Conservation (phyloP, 179 eudicot species). For the Vitellaria paradoxa region DNA sequence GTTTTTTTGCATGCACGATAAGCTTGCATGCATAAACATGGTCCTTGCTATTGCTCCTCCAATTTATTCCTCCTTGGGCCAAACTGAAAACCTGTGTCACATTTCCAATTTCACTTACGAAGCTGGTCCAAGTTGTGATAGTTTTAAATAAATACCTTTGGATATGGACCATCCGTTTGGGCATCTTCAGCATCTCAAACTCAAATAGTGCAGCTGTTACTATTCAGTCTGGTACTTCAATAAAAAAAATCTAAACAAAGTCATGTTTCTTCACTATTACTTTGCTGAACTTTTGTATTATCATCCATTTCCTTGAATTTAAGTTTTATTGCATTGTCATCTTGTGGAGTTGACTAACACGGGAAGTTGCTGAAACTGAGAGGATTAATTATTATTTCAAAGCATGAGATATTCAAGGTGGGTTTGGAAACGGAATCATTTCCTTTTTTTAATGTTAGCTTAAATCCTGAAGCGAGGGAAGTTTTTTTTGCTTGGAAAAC, state of each 20-base stretch:
- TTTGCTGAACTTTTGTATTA: background rate
- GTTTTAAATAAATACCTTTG: background rate
- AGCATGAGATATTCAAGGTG: background rate
- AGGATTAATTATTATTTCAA: no score
- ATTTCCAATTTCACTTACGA: background rate
- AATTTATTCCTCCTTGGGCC: background rate
- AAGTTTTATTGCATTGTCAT: background rate
- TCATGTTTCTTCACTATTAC: background rate
- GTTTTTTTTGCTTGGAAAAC: background rate
- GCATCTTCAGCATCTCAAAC: no score
- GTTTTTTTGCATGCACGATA: background rate
- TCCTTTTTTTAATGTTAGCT: background rate
- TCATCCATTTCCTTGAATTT: background rate
- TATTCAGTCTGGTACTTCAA: no score
- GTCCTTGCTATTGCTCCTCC: background rate
- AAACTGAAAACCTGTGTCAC: background rate
- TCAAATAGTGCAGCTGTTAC: no score
- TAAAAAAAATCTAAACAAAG: no score
- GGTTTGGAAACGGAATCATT: background rate
- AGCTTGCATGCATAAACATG: background rate
- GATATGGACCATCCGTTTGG: no score
- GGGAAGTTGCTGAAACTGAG: no score
- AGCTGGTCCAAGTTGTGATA: background rate
- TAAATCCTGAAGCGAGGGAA: background rate
- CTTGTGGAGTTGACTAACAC: background rate